A percentile compares a stretch with the other conserved stretches of the same genome.
Conservation (phyloP, 805 yeast genomes). For the Barnettozyma botsteinii region DNA sequence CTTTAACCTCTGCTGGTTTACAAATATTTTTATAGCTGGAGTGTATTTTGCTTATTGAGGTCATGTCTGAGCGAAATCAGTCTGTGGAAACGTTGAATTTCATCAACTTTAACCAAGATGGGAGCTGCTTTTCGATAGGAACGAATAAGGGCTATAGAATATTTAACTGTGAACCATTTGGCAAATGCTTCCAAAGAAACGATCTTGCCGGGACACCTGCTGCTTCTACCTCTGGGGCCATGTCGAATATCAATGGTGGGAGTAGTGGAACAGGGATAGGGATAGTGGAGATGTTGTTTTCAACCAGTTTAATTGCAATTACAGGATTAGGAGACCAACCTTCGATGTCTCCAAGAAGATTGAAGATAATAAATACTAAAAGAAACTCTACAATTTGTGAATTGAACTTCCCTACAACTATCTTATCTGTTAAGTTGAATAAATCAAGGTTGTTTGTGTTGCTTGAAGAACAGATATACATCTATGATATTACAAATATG, state of each 20-base stretch:
- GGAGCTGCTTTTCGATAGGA: slow-evolving; percentile 66
- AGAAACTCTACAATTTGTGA: slow-evolving; percentile 57
- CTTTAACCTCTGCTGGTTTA: too few relatives aligned
- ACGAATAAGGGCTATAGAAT: slow-evolving; percentile 57
- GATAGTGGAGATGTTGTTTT: slow-evolving; percentile 70
- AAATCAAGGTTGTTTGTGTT: slow-evolving; percentile 58
- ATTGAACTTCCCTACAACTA: slow-evolving; percentile 58
- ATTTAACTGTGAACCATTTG: slow-evolving; percentile 65
- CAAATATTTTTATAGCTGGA: too few relatives aligned
- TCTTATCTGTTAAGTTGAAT: slow-evolving; percentile 58
- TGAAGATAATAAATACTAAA: slow-evolving; percentile 80
- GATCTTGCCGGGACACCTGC: slow-evolving; percentile 31
- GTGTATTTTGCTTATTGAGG: background rate
- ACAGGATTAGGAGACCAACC: slow-evolving; percentile 72
- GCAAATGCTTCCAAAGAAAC: slow-evolving; percentile 41
- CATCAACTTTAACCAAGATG: slow-evolving; percentile 70
- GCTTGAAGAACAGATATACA: slow-evolving; percentile 57
- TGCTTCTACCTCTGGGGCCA: too few relatives aligned
- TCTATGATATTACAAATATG: slow-evolving; percentile 70
- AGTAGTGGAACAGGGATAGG: slow-evolving; percentile 40
- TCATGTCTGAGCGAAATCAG: slow-evolving; percentile 2
- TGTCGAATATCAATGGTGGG: background rate
- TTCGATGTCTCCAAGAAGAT: slow-evolving; percentile 67
- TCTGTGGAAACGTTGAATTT: slow-evolving; percentile 32
- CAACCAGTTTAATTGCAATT: slow-evolving; percentile 62